A percentile compares a stretch with the other conserved stretches of the same genome.
These are phyloP conservation scores for Dothiorella sarmentorum DNA, from an alignment of 2,329 filamentous ascomycete species.

Conservation along the genomic window DNA sequence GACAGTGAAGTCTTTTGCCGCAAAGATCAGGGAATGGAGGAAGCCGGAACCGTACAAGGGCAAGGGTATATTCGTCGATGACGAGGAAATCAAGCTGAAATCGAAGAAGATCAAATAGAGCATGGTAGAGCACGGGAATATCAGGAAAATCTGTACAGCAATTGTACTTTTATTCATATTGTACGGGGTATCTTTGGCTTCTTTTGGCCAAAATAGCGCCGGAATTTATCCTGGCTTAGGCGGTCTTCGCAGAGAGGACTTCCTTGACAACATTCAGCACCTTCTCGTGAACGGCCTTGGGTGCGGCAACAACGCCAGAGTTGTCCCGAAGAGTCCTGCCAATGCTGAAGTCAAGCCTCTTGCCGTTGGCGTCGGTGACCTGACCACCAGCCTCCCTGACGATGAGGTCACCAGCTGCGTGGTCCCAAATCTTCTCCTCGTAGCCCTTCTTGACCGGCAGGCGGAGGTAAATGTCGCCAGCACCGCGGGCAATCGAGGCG, in stretches of 20 bases:
- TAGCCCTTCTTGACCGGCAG: constrained; percentile 83
- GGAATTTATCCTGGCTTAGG: constrained; percentile 7
- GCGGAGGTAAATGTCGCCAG: constrained; percentile 90
- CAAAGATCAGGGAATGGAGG: constrained; percentile 82
- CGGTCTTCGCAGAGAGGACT: constrained; percentile 57
- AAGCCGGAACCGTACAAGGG: constrained; percentile 97
- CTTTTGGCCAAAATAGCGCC: constrained; percentile 6
- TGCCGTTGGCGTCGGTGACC: constrained; percentile 86
- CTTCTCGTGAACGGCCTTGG: constrained; percentile 67
- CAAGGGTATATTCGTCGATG: constrained; percentile 97
- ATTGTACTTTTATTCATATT: constrained; percentile 15
- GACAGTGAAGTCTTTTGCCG: constrained; percentile 85
- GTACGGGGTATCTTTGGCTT: constrained; percentile 14
- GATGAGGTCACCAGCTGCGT: constrained; percentile 90
- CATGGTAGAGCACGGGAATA: background rate
- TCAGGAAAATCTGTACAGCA: constrained; percentile 4
- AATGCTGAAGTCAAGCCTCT: constrained; percentile 77
- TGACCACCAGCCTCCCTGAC: constrained; percentile 89
- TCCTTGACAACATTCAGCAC: constrained; percentile 80
- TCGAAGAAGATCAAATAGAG: constrained; percentile 65
- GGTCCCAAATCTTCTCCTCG: constrained; percentile 99
- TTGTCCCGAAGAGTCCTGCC: constrained; percentile 85
- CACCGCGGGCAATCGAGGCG: constrained; percentile 87
- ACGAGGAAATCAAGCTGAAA: constrained; percentile 97
- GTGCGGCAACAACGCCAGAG: constrained; percentile 90